A percentile compares a stretch with the other conserved stretches of the same genome.
Evolutionary conservation across 768 basidiomycete species (phyloP).

Genomic region (Daedaleopsis sinensis): DNA sequence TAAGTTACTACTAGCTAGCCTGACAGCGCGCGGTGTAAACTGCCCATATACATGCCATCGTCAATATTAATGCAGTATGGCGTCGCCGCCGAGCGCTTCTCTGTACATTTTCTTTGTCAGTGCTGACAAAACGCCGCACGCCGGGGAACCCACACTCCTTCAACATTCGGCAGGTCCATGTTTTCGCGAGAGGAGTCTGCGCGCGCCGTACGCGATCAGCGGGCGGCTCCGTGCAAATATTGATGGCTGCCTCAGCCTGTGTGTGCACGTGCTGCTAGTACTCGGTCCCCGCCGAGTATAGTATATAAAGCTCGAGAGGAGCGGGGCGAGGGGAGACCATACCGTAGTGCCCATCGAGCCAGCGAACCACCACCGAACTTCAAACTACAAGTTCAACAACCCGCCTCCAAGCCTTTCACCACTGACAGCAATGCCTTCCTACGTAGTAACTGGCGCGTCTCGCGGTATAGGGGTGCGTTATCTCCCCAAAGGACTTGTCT

Average conservation of each 20-base stretch:
- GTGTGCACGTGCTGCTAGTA: not conserved
- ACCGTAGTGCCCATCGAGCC: not conserved
- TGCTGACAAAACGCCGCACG: slow-evolving; percentile 10
- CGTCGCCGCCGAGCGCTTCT: not conserved
- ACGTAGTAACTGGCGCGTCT: slow-evolving; percentile 26
- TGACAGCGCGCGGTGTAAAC: too few species aligned
- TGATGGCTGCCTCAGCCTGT: too few species aligned
- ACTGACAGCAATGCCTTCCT: slow-evolving; percentile 24
- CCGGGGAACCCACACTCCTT: slow-evolving; percentile 2
- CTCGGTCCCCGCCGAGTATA: not conserved
- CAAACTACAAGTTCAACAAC: too few species aligned
- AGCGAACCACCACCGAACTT: too few species aligned
- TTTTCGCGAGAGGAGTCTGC: not conserved
- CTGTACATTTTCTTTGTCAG: slow-evolving; percentile 3
- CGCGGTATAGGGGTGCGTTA: slow-evolving; percentile 31
- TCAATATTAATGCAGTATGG: not conserved
- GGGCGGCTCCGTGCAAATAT: too few species aligned
- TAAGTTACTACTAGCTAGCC: too few species aligned
- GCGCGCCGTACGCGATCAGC: too few species aligned
- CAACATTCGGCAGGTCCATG: slow-evolving; percentile 7
- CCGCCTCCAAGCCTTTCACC: not conserved
- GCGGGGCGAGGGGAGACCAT: not conserved
- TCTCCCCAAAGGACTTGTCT: not conserved
- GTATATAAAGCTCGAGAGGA: not conserved
- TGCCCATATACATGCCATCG: too few species aligned